phyloP scores from a whole-genome alignment of 345 rosid genomes.

The Acer yangbiense region DNA sequence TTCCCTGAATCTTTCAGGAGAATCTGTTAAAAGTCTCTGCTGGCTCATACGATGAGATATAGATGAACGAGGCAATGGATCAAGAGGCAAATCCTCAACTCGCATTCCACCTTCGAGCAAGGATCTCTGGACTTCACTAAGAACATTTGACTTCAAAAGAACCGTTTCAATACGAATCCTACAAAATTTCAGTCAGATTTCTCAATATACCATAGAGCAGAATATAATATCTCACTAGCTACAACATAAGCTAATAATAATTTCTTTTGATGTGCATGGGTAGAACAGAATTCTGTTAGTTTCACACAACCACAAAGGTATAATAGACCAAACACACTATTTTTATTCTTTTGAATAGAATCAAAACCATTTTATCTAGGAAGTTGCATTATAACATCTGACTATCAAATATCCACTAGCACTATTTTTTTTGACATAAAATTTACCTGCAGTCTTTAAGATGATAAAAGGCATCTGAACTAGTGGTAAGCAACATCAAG shows the following conservation, averaged over 20 bases:
- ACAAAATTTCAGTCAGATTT: constrained; percentile 29
- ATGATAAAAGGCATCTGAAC: constrained; percentile 94
- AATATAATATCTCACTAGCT: constrained; percentile 11
- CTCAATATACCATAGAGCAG: constrained; percentile 1
- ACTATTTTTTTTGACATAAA: not conserved
- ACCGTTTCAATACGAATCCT: constrained; percentile 82
- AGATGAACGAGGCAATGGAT: constrained; percentile 52
- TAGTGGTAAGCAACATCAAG: constrained; percentile 87
- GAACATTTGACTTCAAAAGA: constrained; percentile 85
- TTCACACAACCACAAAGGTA: not conserved
- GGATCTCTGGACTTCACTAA: constrained; percentile 86
- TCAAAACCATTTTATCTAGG: constrained; percentile 10
- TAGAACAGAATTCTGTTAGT: not conserved
- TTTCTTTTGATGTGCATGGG: no score
- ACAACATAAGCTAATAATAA: constrained; percentile 4
- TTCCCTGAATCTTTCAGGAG: constrained; percentile 53
- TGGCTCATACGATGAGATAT: constrained; percentile 50
- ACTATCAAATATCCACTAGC: not conserved
- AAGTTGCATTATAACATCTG: not conserved
- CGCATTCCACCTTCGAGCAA: constrained; percentile 90
- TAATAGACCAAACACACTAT: not conserved
- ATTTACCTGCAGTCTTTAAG: constrained; percentile 95
- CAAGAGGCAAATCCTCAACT: constrained; percentile 82
- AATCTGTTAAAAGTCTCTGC: constrained; percentile 41
- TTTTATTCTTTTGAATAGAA: not conserved